Evolutionary conservation across 2,329 filamentous ascomycete species (phyloP).

Genomic region (Stylonectria norvegica): DNA sequence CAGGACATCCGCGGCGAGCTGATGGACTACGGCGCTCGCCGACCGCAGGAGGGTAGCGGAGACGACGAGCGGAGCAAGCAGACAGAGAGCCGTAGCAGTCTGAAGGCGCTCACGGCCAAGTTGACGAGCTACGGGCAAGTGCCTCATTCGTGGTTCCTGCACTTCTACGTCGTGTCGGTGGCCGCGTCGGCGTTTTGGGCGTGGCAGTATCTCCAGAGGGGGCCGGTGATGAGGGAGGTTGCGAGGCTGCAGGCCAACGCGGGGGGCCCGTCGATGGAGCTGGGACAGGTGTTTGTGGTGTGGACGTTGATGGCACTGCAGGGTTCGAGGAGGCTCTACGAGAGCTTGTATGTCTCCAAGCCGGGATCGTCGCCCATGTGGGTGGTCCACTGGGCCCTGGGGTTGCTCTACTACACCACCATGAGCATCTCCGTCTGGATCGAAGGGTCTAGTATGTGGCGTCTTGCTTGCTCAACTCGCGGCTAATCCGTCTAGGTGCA

Average conservation of each 20-base stretch:
- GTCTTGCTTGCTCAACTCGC: slow-evolving; percentile 1
- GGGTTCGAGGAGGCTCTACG: slow-evolving; percentile 70
- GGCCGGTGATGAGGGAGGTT: slow-evolving; percentile 50
- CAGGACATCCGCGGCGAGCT: slow-evolving; percentile 41
- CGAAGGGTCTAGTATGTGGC: slow-evolving; percentile 66
- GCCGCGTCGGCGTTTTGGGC: slow-evolving; percentile 72
- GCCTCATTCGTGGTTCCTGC: slow-evolving; percentile 83
- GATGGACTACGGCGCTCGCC: slow-evolving; percentile 50
- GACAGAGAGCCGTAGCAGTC: not conserved
- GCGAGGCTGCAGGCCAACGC: slow-evolving; percentile 34
- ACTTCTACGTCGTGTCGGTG: slow-evolving; percentile 78
- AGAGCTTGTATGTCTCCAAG: slow-evolving; percentile 64
- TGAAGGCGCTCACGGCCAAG: slow-evolving; percentile 30
- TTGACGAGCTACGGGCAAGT: slow-evolving; percentile 50
- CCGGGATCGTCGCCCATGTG: slow-evolving; percentile 73
- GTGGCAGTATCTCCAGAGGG: slow-evolving; percentile 55
- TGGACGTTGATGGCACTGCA: slow-evolving; percentile 76
- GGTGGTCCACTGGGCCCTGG: slow-evolving; percentile 77
- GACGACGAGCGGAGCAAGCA: slow-evolving; percentile 12
- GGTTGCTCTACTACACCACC: slow-evolving; percentile 70
- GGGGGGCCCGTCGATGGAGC: slow-evolving; percentile 43
- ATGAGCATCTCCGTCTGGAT: slow-evolving; percentile 79
- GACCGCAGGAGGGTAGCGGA: slow-evolving; percentile 22
- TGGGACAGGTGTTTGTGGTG: slow-evolving; percentile 60
- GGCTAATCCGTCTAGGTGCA: slow-evolving; percentile 25